A percentile compares a stretch with the other conserved stretches of the same genome.
These are phyloP conservation scores for Macrolepiota fuliginosa DNA, from an alignment of 768 basidiomycete species.

Conservation along the genomic window DNA sequence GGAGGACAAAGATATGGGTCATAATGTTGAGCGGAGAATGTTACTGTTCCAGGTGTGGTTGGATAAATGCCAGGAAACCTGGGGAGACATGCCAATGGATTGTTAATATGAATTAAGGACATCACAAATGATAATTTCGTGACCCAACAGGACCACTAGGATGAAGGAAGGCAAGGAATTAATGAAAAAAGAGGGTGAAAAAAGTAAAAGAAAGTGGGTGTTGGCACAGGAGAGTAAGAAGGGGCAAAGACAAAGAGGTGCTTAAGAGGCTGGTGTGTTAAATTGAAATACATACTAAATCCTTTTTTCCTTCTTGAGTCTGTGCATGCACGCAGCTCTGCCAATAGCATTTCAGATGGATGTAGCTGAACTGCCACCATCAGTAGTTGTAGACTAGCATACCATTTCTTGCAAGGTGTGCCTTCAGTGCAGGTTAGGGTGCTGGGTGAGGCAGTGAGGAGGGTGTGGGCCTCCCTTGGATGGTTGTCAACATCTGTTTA, in stretches of 20 bases:
- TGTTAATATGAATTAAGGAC: not conserved
- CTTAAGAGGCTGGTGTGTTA: not conserved
- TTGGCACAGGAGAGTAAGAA: not conserved
- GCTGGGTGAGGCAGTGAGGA: too few relatives aligned
- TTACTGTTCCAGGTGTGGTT: not conserved
- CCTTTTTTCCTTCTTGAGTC: not conserved
- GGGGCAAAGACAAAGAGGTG: not conserved
- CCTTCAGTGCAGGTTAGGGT: too few relatives aligned
- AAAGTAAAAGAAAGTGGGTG: not conserved
- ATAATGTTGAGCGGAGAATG: constrained; percentile 1
- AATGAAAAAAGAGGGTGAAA: not conserved
- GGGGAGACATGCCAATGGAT: not conserved
- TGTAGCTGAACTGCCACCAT: too few relatives aligned
- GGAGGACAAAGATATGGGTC: not conserved
- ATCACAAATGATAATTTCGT: not conserved
- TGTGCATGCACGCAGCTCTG: not conserved
- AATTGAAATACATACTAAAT: not conserved
- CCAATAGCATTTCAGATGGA: not conserved
- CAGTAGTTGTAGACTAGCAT: too few relatives aligned
- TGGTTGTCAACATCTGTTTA: too few relatives aligned
- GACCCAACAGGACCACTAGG: not conserved
- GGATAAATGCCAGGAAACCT: constrained; percentile 1
- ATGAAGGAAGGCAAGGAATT: too few relatives aligned
- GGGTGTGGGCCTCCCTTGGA: too few relatives aligned
- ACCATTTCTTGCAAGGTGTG: too few relatives aligned